phyloP scores from a whole-genome alignment of 2,329 filamentous ascomycete species.

The Ceratocystiopsis minuta region DNA sequence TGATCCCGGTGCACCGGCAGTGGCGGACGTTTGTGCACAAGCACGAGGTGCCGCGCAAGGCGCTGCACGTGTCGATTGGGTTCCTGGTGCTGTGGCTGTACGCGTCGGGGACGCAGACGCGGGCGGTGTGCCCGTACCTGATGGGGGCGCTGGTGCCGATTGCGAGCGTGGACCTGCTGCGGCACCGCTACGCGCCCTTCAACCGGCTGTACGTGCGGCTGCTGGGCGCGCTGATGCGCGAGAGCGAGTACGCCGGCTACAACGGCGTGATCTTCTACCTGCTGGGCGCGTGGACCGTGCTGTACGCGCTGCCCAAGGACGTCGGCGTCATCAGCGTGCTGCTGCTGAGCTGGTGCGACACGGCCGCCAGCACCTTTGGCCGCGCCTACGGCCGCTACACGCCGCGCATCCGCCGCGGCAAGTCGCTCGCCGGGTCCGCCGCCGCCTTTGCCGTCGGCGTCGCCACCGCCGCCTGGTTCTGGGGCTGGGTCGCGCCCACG shows the following conservation, averaged over 20 bases:
- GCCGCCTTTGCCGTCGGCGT: conserved; percentile 73
- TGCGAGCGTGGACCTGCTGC: conserved; percentile 60
- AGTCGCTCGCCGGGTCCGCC: conserved; percentile 76
- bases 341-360: conserved; percentile 94
- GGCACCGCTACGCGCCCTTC: conserved; percentile 63
- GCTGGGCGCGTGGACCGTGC: conserved; percentile 70
- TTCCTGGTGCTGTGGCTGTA: conserved; percentile 86
- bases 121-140: conserved; percentile 66
- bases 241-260: conserved; percentile 84
- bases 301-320: conserved; percentile 83
- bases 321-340: conserved; percentile 77
- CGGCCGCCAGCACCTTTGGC: conserved; percentile 86
- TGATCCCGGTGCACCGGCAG: conserved; percentile 87
- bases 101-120: conserved; percentile 56
- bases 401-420: conserved; percentile 64
- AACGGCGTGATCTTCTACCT: conserved; percentile 97
- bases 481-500: conserved; percentile 63
- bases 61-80: conserved; percentile 87
- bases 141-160: conserved; percentile 71
- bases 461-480: conserved; percentile 70
- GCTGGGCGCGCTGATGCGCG: conserved; percentile 85
- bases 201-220: conserved; percentile 75
- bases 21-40: conserved; percentile 88
- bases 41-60: conserved; percentile 89
- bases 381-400: conserved; percentile 81